Percentiles rank a stretch among this genome's conserved stretches.
phyloP scores from a whole-genome alignment of 2,329 filamentous ascomycete genomes.

The Aureobasidium sp. region DNA sequence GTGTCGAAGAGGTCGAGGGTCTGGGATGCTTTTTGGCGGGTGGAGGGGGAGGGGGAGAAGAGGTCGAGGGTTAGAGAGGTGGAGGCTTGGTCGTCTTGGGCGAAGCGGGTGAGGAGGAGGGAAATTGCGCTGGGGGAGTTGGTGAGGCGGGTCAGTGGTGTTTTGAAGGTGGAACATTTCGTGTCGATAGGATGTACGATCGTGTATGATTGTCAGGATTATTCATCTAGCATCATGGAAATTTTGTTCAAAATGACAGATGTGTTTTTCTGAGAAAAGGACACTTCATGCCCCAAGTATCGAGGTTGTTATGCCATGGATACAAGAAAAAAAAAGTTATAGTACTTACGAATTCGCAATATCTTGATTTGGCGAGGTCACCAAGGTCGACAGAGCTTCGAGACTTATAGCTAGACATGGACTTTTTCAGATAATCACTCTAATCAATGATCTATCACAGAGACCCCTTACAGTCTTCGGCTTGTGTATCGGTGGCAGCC shows the following conservation, averaged over 20 bases:
- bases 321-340: background rate
- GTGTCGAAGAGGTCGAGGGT: conserved; percentile 22
- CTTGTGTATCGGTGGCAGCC: conserved; percentile 53
- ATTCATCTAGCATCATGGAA: no score
- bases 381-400: conserved; percentile 35
- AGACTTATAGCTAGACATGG: conserved; percentile 33
- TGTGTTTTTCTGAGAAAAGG: no score
- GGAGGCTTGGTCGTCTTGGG: conserved; percentile 3
- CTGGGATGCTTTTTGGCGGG: conserved; percentile 22
- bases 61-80: conserved; percentile 28
- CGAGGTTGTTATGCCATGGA: background rate
- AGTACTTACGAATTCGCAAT: conserved; percentile 32
- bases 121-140: conserved; percentile 20
- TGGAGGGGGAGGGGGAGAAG: conserved; percentile 32
- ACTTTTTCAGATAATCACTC: background rate
- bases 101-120: conserved; percentile 25
- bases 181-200: no score
- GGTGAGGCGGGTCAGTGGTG: no score
- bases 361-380: conserved; percentile 36
- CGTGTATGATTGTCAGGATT: no score
- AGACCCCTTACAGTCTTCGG: conserved; percentile 23
- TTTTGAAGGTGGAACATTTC: no score
- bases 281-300: no score
- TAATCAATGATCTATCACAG: no score
- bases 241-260: no score